Evolutionary conservation across 78 protist genomes (phyloP).

Genomic region (Dictyostelium firmibasis): DNA sequence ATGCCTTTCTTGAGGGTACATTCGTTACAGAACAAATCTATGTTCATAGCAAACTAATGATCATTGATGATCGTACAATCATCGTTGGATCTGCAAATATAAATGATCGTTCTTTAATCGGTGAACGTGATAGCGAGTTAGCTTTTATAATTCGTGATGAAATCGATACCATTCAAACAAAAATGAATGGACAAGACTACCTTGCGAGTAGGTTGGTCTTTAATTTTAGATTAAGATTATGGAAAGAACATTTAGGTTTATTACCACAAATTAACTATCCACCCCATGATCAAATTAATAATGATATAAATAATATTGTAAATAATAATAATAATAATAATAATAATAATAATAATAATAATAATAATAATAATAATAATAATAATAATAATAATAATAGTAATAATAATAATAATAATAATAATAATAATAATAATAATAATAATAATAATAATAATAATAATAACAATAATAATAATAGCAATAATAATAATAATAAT

Average conservation of each 20-base stretch:
- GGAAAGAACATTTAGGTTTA: conserved; percentile 81
- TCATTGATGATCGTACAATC: conserved; percentile 87
- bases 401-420: not conserved
- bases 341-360: not conserved
- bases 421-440: not conserved
- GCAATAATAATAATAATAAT: not conserved
- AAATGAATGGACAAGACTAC: conserved; percentile 81
- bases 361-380: not conserved
- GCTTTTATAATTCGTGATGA: conserved; percentile 69
- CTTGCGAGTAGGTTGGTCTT: conserved; percentile 23
- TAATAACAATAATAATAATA: not conserved
- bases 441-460: not conserved
- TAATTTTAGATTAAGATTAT: conserved; percentile 60
- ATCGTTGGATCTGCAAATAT: conserved; percentile 94
- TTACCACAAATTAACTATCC: conserved; percentile 65
- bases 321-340: not conserved
- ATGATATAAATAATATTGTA: not conserved
- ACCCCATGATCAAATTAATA: not conserved
- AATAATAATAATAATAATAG: not conserved
- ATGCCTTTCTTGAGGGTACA: conserved; percentile 67
- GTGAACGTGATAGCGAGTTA: conserved; percentile 76
- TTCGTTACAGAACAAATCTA: conserved; percentile 83
- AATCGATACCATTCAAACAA: conserved; percentile 35
- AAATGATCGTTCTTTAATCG: conserved; percentile 84
- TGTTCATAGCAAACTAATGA: conserved; percentile 93